phyloP scores from a whole-genome alignment of 2,329 filamentous ascomycete genomes.

The Cladosporium cucumerinum region DNA sequence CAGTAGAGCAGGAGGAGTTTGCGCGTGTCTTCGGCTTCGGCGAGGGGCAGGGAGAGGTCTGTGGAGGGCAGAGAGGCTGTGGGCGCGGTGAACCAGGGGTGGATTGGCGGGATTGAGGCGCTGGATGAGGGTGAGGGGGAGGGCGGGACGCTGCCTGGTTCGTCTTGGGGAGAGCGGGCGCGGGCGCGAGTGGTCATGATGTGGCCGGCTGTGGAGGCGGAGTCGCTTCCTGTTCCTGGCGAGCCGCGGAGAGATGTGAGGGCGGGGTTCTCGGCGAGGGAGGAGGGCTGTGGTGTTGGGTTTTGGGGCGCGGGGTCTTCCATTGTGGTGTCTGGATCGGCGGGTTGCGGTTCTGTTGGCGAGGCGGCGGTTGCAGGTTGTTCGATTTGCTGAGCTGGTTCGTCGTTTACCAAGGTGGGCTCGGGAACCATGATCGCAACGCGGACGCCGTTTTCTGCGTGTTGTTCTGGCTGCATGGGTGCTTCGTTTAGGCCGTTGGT shows the following conservation, averaged over 20 bases:
- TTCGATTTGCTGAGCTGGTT: neutral
- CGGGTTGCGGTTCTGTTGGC: neutral
- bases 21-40: conserved; percentile 75
- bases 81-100: conserved; percentile 71
- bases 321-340: conserved; percentile 15
- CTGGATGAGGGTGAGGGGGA: conserved; percentile 45
- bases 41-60: conserved; percentile 66
- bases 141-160: conserved; percentile 32
- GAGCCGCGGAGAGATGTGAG: conserved; percentile 15
- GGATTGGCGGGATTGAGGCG: conserved; percentile 52
- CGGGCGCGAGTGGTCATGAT: conserved; percentile 56
- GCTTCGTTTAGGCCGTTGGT: conserved; percentile 13
- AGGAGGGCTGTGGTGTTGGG: neutral
- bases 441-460: conserved; percentile 24
- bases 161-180: conserved; percentile 39
- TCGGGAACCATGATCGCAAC: conserved; percentile 21
- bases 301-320: conserved; percentile 12
- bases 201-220: conserved; percentile 44
- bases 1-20: conserved; percentile 71
- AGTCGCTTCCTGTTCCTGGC: conserved; percentile 32
- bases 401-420: neutral
- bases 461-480: conserved; percentile 15
- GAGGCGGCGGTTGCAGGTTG: neutral
- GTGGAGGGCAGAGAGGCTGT: conserved; percentile 60
- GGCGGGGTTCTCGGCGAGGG: conserved; percentile 13